phyloP scores from a whole-genome alignment of 164 flowering plant genomes.

The Chimonanthus salicifolius region DNA sequence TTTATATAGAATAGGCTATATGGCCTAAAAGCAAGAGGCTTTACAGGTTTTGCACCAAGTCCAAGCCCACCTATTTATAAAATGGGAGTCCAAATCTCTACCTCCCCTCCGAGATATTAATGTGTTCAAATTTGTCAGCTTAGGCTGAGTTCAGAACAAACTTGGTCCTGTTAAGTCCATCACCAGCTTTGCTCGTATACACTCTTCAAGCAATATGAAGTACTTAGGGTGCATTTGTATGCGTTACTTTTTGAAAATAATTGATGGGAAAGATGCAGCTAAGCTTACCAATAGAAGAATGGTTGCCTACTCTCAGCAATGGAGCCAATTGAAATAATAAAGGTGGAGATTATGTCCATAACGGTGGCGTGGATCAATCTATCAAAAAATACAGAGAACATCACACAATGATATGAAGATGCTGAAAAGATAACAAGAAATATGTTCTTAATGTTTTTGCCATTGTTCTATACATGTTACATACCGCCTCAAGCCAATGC shows the following conservation, averaged over 20 bases:
- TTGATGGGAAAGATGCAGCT: neutral
- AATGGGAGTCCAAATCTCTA: too few relatives aligned
- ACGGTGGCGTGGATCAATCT: slow-evolving; percentile 98
- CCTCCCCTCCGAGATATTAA: too few relatives aligned
- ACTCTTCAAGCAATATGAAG: neutral
- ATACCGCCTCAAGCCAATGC: slow-evolving; percentile 98
- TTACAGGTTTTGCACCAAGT: too few relatives aligned
- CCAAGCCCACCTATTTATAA: too few relatives aligned
- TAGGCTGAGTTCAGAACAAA: too few relatives aligned
- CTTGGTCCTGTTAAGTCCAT: too few relatives aligned
- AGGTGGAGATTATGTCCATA: slow-evolving; percentile 95
- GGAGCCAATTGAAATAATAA: slow-evolving; percentile 78
- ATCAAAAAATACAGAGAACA: slow-evolving; percentile 7
- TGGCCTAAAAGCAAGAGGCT: too few relatives aligned
- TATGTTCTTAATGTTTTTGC: neutral
- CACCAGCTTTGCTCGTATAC: neutral
- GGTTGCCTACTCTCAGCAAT: slow-evolving; percentile 80
- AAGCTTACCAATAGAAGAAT: slow-evolving; percentile 86
- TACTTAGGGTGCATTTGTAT: neutral
- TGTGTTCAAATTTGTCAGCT: too few relatives aligned
- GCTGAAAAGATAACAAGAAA: neutral
- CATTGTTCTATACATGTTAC: slow-evolving; percentile 11
- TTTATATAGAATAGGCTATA: too few relatives aligned
- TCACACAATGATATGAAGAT: neutral
- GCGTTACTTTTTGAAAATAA: neutral